A percentile compares a stretch with the other conserved stretches of the same genome.
These are phyloP conservation scores for Trichophyton benhamiae DNA, from an alignment of 2,329 filamentous ascomycete genomes.

Conservation along the genomic window DNA sequence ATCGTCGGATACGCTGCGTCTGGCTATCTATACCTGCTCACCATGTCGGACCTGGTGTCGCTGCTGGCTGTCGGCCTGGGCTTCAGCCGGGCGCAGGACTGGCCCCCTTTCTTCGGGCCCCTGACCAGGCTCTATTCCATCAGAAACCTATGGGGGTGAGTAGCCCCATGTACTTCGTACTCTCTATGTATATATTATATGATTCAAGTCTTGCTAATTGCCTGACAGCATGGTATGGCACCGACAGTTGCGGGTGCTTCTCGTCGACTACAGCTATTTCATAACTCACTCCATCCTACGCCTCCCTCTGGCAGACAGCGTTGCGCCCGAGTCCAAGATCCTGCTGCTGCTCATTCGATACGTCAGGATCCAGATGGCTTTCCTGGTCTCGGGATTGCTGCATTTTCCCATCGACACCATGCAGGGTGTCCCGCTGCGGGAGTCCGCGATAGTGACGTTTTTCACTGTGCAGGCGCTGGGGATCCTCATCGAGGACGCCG, in stretches of 20 bases:
- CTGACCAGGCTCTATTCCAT: slow-evolving; percentile 8
- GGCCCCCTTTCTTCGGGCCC: slow-evolving; percentile 9
- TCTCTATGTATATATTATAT: neutral
- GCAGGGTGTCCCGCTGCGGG: slow-evolving; percentile 2
- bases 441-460: slow-evolving; percentile 9
- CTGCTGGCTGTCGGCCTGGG: slow-evolving; percentile 6
- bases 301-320: neutral
- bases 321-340: neutral
- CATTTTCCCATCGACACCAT: slow-evolving; percentile 8
- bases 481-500: slow-evolving; percentile 9
- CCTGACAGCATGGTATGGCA: neutral
- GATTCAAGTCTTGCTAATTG: neutral
- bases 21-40: neutral
- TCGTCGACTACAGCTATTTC: neutral
- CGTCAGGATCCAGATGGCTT: slow-evolving; percentile 6
- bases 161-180: neutral
- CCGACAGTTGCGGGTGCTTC: neutral
- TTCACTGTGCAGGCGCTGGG: slow-evolving; percentile 8
- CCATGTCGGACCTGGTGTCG: neutral
- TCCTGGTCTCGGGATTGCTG: slow-evolving; percentile 8
- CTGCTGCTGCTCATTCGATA: slow-evolving; percentile 1
- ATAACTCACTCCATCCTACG: slow-evolving; percentile 1
- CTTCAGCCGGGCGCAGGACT: neutral
- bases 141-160: slow-evolving; percentile 11
- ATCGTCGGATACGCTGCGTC: slow-evolving; percentile 4